Evolutionary conservation across 768 basidiomycete genomes (phyloP).

Genomic region (Lactarius pseudohatsudake): DNA sequence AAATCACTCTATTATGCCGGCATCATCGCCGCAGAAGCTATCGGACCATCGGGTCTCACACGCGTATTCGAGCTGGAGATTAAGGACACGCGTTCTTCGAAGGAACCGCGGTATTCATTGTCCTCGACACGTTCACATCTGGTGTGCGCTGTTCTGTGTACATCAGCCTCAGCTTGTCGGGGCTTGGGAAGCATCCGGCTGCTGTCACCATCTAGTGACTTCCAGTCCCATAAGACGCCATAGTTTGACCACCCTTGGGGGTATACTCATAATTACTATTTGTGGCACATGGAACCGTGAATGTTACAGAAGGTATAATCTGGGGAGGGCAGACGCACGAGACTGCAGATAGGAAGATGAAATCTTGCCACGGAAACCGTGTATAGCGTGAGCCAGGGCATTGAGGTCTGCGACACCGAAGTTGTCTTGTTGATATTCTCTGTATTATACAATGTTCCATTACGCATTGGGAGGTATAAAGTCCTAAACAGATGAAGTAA

Average conservation of each 20-base stretch:
- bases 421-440: conserved; percentile 44
- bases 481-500: not conserved
- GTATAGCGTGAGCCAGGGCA: conserved; percentile 37
- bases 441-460: not conserved
- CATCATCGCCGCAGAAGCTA: conserved; percentile 57
- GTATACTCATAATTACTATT: not conserved
- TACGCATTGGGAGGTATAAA: not conserved
- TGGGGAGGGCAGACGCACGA: conserved; percentile 64
- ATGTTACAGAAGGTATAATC: conserved; percentile 49
- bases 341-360: conserved; percentile 46
- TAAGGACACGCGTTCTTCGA: conserved; percentile 56
- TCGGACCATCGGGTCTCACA: conserved; percentile 47
- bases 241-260: not conserved
- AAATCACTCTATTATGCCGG: conserved; percentile 68
- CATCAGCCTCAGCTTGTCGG: conserved; percentile 9
- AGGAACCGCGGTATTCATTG: conserved; percentile 49
- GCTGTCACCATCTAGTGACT: conserved; percentile 50
- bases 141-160: conserved; percentile 16
- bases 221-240: conserved; percentile 43
- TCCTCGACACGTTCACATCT: conserved; percentile 47
- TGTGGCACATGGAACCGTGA: conserved; percentile 42
- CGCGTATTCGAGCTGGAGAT: conserved; percentile 50
- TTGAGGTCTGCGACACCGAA: conserved; percentile 51
- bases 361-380: conserved; percentile 34
- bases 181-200: conserved; percentile 34